Evolutionary conservation across 1,284 basidiomycete genomes (phyloP).

Genomic region (Leccinum colubrinum): DNA sequence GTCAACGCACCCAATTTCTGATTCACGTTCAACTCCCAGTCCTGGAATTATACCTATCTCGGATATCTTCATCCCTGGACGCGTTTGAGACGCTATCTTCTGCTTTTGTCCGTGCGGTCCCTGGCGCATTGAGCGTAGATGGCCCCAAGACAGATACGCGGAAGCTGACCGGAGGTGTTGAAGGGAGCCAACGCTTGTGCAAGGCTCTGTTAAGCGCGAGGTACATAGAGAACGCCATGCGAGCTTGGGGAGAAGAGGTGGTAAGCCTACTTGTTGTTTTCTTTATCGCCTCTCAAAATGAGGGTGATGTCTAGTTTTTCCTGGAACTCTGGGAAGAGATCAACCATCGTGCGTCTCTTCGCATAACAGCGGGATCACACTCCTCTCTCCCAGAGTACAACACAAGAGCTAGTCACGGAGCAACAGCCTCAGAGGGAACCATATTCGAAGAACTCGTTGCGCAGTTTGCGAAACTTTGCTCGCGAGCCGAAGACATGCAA

Average conservation of each 20-base stretch:
- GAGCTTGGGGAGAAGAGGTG: conserved; percentile 82
- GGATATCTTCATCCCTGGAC: conserved; percentile 84
- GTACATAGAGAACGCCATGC: conserved; percentile 67
- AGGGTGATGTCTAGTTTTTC: conserved; percentile 64
- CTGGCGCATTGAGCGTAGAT: conserved; percentile 74
- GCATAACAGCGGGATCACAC: conserved; percentile 47
- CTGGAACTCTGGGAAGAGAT: conserved; percentile 85
- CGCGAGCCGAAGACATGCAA: conserved; percentile 83
- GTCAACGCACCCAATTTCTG: conserved; percentile 82
- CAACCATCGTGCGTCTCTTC: conserved; percentile 52
- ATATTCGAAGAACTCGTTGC: conserved; percentile 75
- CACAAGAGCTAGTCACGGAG: background rate
- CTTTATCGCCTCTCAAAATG: background rate
- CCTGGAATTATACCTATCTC: conserved; percentile 71
- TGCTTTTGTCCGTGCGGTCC: conserved; percentile 85
- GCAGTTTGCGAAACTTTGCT: conserved; percentile 59
- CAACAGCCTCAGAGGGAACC: conserved; percentile 49
- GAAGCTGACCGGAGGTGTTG: conserved; percentile 72
- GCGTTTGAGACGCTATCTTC: conserved; percentile 92
- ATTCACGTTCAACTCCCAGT: conserved; percentile 84
- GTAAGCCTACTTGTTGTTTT: conserved; percentile 43
- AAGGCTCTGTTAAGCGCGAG: conserved; percentile 81
- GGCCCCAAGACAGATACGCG: conserved; percentile 55
- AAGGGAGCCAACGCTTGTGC: conserved; percentile 77
- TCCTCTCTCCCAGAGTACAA: conserved; percentile 49